phyloP scores from a whole-genome alignment of 2,329 filamentous ascomycete species.

The Xylaria sp. region DNA sequence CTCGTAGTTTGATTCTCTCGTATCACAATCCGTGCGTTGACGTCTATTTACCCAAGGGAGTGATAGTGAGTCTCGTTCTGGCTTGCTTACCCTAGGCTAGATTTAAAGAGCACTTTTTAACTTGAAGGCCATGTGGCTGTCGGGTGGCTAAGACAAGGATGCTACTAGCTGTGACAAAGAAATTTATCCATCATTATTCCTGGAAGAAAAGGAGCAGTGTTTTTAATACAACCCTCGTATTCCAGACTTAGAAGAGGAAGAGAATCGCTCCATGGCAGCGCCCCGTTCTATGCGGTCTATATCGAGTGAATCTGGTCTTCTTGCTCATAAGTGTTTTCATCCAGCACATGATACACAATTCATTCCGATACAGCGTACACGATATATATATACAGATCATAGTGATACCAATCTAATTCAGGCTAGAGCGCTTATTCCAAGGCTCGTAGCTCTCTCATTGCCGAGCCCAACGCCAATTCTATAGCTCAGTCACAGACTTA shows the following conservation, averaged over 20 bases:
- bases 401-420: not conserved
- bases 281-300: not conserved
- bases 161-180: not conserved
- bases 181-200: not conserved
- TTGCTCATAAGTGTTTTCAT: not conserved
- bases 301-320: not conserved
- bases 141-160: not conserved
- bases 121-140: not conserved
- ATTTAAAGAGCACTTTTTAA: not conserved
- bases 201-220: not conserved
- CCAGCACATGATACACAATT: conserved; percentile 19
- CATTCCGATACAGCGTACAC: conserved; percentile 22
- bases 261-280: not conserved
- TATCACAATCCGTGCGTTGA: not conserved
- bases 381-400: conserved; percentile 29
- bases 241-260: not conserved
- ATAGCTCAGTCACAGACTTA: conserved; percentile 14
- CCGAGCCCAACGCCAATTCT: not conserved
- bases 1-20: not conserved
- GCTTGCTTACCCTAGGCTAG: not conserved
- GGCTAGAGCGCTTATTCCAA: not conserved
- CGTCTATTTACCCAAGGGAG: not conserved
- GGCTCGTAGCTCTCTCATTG: conserved; percentile 2
- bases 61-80: not conserved
- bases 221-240: not conserved